phyloP scores from a whole-genome alignment of 163 green algal species.

The Smithsoniella earleae region DNA sequence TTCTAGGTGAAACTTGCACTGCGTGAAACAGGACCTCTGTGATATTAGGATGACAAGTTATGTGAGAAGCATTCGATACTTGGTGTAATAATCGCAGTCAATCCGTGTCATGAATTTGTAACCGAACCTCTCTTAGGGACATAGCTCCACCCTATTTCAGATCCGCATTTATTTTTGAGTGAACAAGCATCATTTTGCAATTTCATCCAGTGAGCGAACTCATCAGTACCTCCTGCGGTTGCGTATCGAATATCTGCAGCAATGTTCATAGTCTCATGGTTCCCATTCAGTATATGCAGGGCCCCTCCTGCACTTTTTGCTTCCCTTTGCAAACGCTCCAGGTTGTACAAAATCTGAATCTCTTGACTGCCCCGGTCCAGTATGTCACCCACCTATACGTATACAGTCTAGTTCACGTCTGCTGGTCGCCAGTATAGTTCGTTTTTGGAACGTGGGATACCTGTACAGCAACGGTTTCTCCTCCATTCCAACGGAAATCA shows the following conservation, averaged over 20 bases:
- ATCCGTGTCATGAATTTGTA: no score
- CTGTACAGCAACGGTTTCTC: conserved; percentile 58
- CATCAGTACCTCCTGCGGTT: conserved; percentile 41
- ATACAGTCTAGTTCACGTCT: not conserved
- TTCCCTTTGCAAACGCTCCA: conserved; percentile 72
- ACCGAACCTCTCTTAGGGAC: conserved; percentile 9
- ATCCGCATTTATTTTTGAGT: conserved; percentile 28
- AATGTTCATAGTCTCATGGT: conserved; percentile 88
- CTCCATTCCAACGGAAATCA: conserved; percentile 60
- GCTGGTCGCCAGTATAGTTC: not conserved
- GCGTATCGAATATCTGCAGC: conserved; percentile 69
- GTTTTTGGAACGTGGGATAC: no score
- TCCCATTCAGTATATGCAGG: conserved; percentile 73
- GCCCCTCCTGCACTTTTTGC: conserved; percentile 44
- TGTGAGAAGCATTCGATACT: no score
- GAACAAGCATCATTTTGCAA: conserved; percentile 30
- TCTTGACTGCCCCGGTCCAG: conserved; percentile 81
- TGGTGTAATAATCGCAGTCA: no score
- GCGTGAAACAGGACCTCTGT: no score
- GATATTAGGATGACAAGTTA: no score
- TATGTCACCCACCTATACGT: conserved; percentile 72
- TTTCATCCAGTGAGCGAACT: conserved; percentile 39
- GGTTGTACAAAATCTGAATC: conserved; percentile 68
- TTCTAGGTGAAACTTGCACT: not conserved
- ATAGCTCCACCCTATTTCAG: conserved; percentile 32